These are phyloP conservation scores for Arachis hypogaea DNA, from an alignment of 306 rosid genomes.

Conservation along the genomic window DNA sequence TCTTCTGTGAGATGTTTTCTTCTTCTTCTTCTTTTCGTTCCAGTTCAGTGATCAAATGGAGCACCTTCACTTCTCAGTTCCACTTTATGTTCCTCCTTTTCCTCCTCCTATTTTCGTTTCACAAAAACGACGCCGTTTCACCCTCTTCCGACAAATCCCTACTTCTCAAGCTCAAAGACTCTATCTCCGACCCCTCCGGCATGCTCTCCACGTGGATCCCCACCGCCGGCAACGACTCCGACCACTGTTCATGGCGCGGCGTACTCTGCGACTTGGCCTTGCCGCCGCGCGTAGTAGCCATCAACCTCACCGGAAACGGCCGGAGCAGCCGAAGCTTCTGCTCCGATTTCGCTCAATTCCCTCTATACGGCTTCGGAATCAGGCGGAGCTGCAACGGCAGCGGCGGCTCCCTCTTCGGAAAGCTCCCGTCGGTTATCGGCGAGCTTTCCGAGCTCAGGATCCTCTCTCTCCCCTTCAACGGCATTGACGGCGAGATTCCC, in stretches of 20 bases:
- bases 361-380: constrained; percentile 77
- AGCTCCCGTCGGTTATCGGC: constrained; percentile 55
- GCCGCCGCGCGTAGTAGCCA: constrained; percentile 62
- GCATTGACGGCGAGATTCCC: constrained; percentile 67
- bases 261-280: constrained; percentile 63
- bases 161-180: constrained; percentile 66
- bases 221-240: constrained; percentile 9
- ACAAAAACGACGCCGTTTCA: constrained; percentile 28
- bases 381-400: constrained; percentile 54
- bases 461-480: constrained; percentile 75
- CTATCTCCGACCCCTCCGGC: constrained; percentile 67
- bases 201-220: constrained; percentile 65
- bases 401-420: constrained; percentile 61
- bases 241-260: constrained; percentile 69
- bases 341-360: constrained; percentile 53
- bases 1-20: constrained; percentile 58
- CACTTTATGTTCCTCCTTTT: constrained; percentile 23
- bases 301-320: constrained; percentile 78
- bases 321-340: constrained; percentile 51
- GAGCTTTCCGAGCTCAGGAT: constrained; percentile 69
- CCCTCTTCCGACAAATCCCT: constrained; percentile 68
- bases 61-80: constrained; percentile 36
- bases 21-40: constrained; percentile 33
- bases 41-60: constrained; percentile 54
- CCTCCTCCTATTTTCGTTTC: constrained; percentile 8